phyloP scores from a whole-genome alignment of 305 asterid genomes.

The Fraxinus platypoda region DNA sequence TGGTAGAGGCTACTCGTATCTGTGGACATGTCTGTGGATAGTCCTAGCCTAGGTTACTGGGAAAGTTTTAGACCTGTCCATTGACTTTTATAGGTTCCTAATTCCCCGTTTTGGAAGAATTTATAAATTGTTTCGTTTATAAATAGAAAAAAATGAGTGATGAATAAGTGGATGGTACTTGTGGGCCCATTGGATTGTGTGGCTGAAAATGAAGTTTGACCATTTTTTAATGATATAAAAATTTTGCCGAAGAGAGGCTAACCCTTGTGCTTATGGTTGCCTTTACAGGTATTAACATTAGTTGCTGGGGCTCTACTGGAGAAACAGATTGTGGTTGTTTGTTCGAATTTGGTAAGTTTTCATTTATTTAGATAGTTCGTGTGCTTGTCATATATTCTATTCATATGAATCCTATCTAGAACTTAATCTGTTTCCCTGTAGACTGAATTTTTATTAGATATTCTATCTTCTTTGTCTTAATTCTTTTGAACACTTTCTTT shows the following conservation, averaged over 20 bases:
- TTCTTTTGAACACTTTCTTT: conserved; percentile 1
- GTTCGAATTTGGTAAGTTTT: conserved; percentile 83
- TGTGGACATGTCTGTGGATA: conserved; percentile 5
- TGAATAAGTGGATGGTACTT: neutral
- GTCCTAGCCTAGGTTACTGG: conserved; percentile 7
- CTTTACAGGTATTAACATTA: conserved; percentile 73
- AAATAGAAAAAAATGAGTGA: neutral
- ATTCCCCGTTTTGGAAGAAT: neutral
- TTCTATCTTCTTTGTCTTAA: neutral
- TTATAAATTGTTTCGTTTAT: neutral
- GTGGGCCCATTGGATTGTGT: neutral
- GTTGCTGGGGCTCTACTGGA: conserved; percentile 92
- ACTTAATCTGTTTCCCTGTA: conserved; percentile 14
- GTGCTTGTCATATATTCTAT: neutral
- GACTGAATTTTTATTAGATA: conserved; percentile 14
- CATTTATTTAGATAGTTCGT: neutral
- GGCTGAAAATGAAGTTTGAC: neutral
- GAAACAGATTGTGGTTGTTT: conserved; percentile 78
- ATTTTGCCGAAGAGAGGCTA: neutral
- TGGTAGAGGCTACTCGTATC: neutral
- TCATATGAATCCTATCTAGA: neutral
- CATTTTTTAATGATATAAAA: neutral
- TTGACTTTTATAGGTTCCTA: neutral
- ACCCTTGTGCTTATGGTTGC: conserved; percentile 18
- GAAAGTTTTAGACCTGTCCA: conserved; percentile 13